These are phyloP conservation scores for Xylaria castorea DNA, from an alignment of 495 filamentous ascomycete species.

Conservation along the genomic window DNA sequence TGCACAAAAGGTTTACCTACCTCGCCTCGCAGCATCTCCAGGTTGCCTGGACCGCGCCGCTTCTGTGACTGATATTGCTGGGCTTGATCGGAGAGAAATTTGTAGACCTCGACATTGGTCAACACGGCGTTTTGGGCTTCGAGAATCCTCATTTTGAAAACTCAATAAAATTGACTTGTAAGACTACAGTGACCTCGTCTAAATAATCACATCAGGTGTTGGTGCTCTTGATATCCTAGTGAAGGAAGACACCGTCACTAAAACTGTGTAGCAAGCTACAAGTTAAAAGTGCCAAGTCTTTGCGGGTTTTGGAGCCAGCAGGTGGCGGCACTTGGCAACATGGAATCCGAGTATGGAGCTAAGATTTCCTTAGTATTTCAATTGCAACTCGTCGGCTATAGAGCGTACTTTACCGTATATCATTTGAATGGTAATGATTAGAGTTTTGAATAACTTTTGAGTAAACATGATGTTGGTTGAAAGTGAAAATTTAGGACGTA, in stretches of 20 bases:
- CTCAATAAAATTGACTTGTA: too few species aligned
- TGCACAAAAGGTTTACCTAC: conserved; percentile 28
- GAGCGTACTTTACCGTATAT: too few species aligned
- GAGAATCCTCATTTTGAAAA: conserved; percentile 55
- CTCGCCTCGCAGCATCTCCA: conserved; percentile 44
- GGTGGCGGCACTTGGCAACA: background rate
- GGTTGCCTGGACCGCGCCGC: conserved; percentile 49
- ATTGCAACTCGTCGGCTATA: too few species aligned
- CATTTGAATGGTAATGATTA: too few species aligned
- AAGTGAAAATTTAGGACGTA: too few species aligned
- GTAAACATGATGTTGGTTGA: too few species aligned
- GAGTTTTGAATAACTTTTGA: too few species aligned
- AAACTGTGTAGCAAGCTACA: background rate
- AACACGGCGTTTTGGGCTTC: conserved; percentile 54
- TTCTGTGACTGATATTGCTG: conserved; percentile 46
- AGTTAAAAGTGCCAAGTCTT: background rate
- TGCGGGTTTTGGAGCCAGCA: background rate
- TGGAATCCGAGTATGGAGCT: background rate
- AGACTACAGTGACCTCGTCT: background rate
- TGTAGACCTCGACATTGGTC: conserved; percentile 58
- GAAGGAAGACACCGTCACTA: background rate
- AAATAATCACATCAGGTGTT: background rate
- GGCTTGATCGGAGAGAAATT: conserved; percentile 51
- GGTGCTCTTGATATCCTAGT: background rate
- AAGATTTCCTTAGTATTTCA: too few species aligned